Evolutionary conservation across 208 protist species (phyloP), one percentile per base, ranked within the genome.

Genomic region (Wallacemonas sp.): DNA sequence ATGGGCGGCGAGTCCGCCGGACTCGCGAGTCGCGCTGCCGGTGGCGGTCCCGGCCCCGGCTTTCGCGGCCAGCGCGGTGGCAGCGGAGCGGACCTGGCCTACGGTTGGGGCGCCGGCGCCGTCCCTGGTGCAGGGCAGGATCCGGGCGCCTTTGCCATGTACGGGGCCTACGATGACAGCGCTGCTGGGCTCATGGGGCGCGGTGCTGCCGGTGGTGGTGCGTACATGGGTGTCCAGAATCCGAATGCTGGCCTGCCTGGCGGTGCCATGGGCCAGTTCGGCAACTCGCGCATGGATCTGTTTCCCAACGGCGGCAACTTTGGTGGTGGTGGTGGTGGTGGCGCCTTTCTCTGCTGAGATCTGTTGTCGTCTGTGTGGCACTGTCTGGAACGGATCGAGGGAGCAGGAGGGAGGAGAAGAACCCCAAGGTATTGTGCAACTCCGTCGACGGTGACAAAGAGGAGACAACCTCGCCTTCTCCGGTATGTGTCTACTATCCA

Each of bases 231-330:
- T 14, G n/a, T n/a, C n/a, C n/a, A n/a, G n/a, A n/a, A n/a, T n/a
- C n/a, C n/a, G n/a, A n/a, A n/a, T n/a, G n/a, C n/a, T n/a, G n/a
- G n/a, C n/a, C n/a, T n/a, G n/a, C n/a, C n/a, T n/a, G n/a, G n/a
- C n/a, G n/a, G n/a, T n/a, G n/a, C n/a, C n/a, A n/a, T n/a, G n/a
- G n/a, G n/a, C n/a, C n/a, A n/a, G n/a, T n/a, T n/a, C n/a, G n/a
- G n/a, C n/a, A n/a, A n/a, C n/a, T n/a, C n/a, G n/a, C 39, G 49
- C 30, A 68, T 68, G 57, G 36, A 41, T 47, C 34, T 27, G 3
- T 55, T 49, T 38, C 30, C 58, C 47, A 36, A 43, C 16, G 44
- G 48, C 11, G 52, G 43, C 43, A 30, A 47, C 23, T 65, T 33
- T 49, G 38, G 33, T 30, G 0, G 6, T 26, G 61, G 39, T 23